Evolutionary conservation across 2,329 filamentous ascomycete species (phyloP), one percentile per base, ranked within the genome.

Genomic region (Xenoacremonium recifei): DNA sequence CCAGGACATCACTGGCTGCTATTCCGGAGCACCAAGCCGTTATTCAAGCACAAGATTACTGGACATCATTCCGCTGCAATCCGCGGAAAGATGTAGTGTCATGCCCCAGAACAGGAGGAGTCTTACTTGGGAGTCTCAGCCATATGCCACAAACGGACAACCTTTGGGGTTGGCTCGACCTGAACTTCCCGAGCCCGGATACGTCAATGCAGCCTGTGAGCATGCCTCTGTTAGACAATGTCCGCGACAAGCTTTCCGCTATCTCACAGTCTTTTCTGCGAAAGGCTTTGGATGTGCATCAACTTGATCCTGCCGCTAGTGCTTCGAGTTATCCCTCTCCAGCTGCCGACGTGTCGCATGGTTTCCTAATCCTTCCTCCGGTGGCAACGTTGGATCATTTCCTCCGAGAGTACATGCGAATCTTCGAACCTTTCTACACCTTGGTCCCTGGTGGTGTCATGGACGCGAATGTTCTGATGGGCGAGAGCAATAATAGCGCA

Each of bases 371-470:
- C 29, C 15, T 32, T 6, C 29, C 29, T 10, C 29, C 29, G 6
- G 29, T 32, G 15, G 29, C 9, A 6, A 32, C 29, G 9, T 16
- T 32, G 15, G 29, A 32, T 6, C 29, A 32, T 15, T 32, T 32
- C 16, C 29, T 32, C 29, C 29, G 29, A 32, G 29, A 32, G 29
- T 32, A 32, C 16, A 32, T 32, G 29, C 29, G 29, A 10, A 32
- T 32, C 15, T 32, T 32, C 16, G 29, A 32, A 16, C 29, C 29
- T 6, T 32, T 32, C 16, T 32, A 32, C 15, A 32, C 29, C 16
- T 15, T 32, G 6, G 6, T 10, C 10, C 29, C 29, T 6, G 29
- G 29, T 16, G 29, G 29, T 32, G 15, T 32, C 6, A 10, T 32
- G 29, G 29, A 32, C 15, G 29, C 29, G 15, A 32, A 32, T 32